Evolutionary conservation across 176 grass and related monocot genomes (phyloP), one percentile per base, ranked within the genome.

Genomic region (Calamus simplicifolius): DNA sequence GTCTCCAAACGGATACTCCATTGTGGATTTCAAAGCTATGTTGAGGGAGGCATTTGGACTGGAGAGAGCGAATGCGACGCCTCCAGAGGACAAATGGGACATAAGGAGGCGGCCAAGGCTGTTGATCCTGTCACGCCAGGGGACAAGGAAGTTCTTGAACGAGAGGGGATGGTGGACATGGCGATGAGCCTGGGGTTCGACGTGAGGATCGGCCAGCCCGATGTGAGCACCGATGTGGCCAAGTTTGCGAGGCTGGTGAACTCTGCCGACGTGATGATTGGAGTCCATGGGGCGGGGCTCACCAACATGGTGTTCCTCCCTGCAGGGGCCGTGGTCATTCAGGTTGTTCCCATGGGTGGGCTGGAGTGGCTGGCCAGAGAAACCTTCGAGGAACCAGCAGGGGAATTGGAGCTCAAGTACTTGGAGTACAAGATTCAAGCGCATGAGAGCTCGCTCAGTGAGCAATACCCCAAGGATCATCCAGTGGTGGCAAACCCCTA

Each of bases 221-320:
- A 91, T 19, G 52, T 50, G 5, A 73, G 57, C 25, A 85, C 87
- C 17, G 92, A 97, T 58, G 56, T 83, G 19, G 59, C 75, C 72
- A 85, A 97, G 87, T 88, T 97, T 27, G 92, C 92, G 13, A 64
- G 92, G 26, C 71, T 91, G 5, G 92, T 97, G 43, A 97, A 97
- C 61, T 88, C 92, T 10, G 80, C 78, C 71, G 92, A 97, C 68
- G 93, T 97, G 16, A 85, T 97, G 84, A 77, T 97, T 16, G 93
- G 93, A 13, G 93, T 80, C 19, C 93, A 97, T 58, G 93, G 93
- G 26, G 93, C 93, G 0, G 93, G 87, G 43, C 85, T 97, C 4
- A 91, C 93, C 16, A 91, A 88, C 81, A 91, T 97, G 93, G 87
- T 97, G 59, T 97, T 97, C 75, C 61, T 97, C 2, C 93, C 87